These are phyloP conservation scores for Cryomyces antarcticus DNA, from an alignment of 495 filamentous ascomycete species.

Conservation along the genomic window DNA sequence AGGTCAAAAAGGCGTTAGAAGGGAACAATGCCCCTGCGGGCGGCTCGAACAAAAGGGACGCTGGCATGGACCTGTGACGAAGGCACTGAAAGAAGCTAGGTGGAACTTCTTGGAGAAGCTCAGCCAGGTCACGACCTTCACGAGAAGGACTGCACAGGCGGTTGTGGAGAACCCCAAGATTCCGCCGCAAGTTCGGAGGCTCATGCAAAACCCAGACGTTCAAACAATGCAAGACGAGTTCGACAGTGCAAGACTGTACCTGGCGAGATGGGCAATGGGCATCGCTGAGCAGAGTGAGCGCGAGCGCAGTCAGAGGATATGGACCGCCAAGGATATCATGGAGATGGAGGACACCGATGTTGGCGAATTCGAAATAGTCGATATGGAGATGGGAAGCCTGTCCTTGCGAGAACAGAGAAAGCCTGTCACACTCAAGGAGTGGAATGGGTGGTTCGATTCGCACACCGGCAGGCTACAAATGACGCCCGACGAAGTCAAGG, in stretches of 20 bases:
- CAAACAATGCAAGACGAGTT: conserved; percentile 93
- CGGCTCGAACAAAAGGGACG: conserved; percentile 29
- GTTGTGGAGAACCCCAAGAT: conserved; percentile 74
- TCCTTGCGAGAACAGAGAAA: conserved; percentile 55
- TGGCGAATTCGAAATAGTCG: conserved; percentile 87
- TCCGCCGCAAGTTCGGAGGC: conserved; percentile 63
- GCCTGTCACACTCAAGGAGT: conserved; percentile 61
- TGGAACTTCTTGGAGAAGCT: conserved; percentile 94
- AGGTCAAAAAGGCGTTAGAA: conserved; percentile 16
- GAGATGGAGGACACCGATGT: conserved; percentile 87
- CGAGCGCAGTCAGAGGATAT: conserved; percentile 67
- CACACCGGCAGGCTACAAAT: conserved; percentile 50
- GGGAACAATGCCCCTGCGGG: conserved; percentile 4
- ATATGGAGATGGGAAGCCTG: conserved; percentile 51
- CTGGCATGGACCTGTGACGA: conserved; percentile 84
- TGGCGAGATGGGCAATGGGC: conserved; percentile 95
- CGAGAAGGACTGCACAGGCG: conserved; percentile 74
- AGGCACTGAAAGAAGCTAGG: conserved; percentile 83
- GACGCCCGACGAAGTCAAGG: conserved; percentile 82
- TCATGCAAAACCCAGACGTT: conserved; percentile 85
- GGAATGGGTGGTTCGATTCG: conserved; percentile 67
- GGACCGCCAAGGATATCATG: conserved; percentile 79
- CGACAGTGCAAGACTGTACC: conserved; percentile 80
- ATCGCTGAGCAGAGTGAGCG: conserved; percentile 89
- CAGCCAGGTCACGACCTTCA: conserved; percentile 90